Evolutionary conservation across 352 stramenopile genomes (phyloP), one percentile per base, ranked within the genome.

Genomic region (Saprolegnia diclina): DNA sequence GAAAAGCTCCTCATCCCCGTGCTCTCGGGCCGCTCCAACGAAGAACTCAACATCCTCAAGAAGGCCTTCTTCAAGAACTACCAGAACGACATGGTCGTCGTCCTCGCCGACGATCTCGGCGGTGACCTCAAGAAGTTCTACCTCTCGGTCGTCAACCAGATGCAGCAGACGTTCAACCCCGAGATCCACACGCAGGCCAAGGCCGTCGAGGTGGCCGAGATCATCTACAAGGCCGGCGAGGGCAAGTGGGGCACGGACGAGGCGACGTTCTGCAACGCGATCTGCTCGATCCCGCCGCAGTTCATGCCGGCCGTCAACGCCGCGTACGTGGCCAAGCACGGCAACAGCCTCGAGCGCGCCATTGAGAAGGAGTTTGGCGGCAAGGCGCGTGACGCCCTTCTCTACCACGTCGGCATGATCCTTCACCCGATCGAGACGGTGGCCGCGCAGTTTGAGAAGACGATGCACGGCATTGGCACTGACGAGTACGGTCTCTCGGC

Each of bases 1-100:
- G 83, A 92, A 65, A 82, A 84, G 54, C 74, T 85, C 52, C 82
- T 90, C 64, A 89, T 82, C 74, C 83, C 80, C n/a, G 83, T 91
- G 19, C 14, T 66, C 19, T n/a, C n/a, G 19, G 59, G 59, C 19
- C 40, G 83, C 67, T 88, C 83, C 4, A 88, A 89, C 67, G 72
- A 72, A 16, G 83, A 92, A 70, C 79, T 92, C 53, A 74, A 74
- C 67, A 89, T 92, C 67, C 77, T 92, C 54, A 90, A 90, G 74
- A 87, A 89, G 74, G 86, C 83, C 0, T 92, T 80, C 75, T 90
- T 81, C 61, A 77, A 87, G 37, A 56, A 85, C 53, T 77, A 80
- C 74, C 71, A 72, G 59, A 73, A 86, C 48, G 83, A 92, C 48
- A 67, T 92, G 53, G 76, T 76, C 35, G 79, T 83, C 44, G 73